A percentile compares a stretch with the other conserved stretches of the same genome.
phyloP scores from a whole-genome alignment of 1,284 basidiomycete species.

The Lentinus polychrous region DNA sequence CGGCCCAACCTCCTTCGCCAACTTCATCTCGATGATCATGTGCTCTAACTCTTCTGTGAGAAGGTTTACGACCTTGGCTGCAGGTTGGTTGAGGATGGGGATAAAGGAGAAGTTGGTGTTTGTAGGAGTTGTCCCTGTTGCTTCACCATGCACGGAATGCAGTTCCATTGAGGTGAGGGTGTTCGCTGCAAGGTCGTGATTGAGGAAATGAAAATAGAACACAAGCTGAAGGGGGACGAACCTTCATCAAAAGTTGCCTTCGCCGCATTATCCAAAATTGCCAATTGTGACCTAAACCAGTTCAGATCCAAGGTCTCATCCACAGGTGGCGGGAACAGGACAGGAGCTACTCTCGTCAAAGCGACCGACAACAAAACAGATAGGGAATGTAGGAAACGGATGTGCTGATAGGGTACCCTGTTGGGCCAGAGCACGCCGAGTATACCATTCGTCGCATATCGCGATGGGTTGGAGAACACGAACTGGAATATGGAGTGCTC shows the following conservation, averaged over 20 bases:
- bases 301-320: constrained; percentile 11
- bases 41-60: constrained; percentile 53
- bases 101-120: constrained; percentile 15
- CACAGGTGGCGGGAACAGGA: constrained; percentile 39
- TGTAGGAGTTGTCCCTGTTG: constrained; percentile 13
- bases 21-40: constrained; percentile 53
- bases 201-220: background rate
- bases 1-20: constrained; percentile 48
- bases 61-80: constrained; percentile 30
- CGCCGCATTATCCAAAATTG: constrained; percentile 30
- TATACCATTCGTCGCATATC: constrained; percentile 24
- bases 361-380: constrained; percentile 70
- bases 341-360: constrained; percentile 58
- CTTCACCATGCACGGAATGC: constrained; percentile 18
- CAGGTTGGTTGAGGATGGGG: constrained; percentile 14
- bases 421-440: constrained; percentile 53
- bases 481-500: constrained; percentile 11
- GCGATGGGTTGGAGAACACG: constrained; percentile 25
- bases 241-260: constrained; percentile 40
- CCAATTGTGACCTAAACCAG: constrained; percentile 24
- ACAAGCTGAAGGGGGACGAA: constrained; percentile 16
- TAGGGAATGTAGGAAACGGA: constrained; percentile 68
- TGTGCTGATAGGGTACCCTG: constrained; percentile 65
- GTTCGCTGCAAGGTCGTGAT: constrained; percentile 3
- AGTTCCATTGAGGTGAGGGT: constrained; percentile 17